phyloP scores from a whole-genome alignment of 768 basidiomycete genomes.

The Russula griseocarnosa region DNA sequence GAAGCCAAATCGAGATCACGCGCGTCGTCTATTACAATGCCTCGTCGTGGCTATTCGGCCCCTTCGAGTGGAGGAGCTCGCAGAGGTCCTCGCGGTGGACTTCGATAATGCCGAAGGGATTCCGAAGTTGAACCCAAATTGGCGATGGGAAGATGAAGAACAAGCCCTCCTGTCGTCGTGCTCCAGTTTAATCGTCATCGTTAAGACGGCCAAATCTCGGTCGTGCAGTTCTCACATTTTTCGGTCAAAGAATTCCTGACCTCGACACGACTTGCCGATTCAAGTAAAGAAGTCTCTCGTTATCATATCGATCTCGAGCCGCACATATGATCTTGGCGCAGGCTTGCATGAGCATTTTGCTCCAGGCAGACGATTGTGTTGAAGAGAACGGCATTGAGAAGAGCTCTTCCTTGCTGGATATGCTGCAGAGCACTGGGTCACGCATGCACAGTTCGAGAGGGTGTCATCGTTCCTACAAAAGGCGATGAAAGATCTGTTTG shows the following conservation, averaged over 20 bases:
- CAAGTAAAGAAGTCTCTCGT: neutral
- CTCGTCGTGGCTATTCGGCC: conserved; percentile 6
- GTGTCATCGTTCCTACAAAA: neutral
- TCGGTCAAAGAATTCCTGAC: conserved; percentile 12
- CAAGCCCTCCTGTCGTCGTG: neutral
- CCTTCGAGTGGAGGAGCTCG: conserved; percentile 4
- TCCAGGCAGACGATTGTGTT: neutral
- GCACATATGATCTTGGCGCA: conserved; percentile 1
- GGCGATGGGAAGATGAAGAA: conserved; percentile 5
- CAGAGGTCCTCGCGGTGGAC: conserved; percentile 11
- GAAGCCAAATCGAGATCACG: neutral
- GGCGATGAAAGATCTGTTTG: neutral
- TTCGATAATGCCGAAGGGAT: neutral
- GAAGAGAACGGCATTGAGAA: too few relatives aligned
- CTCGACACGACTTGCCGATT: neutral
- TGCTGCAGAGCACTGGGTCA: neutral
- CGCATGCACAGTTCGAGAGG: neutral
- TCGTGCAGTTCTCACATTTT: conserved; percentile 9
- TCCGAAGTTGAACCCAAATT: neutral
- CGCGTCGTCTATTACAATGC: conserved; percentile 9
- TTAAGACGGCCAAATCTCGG: neutral
- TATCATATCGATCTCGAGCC: neutral
- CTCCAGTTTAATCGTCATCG: neutral
- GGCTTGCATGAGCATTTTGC: neutral
- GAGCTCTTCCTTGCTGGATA: neutral